Evolutionary conservation across 441 rosid species (phyloP).

Genomic region (Populus hybrid): DNA sequence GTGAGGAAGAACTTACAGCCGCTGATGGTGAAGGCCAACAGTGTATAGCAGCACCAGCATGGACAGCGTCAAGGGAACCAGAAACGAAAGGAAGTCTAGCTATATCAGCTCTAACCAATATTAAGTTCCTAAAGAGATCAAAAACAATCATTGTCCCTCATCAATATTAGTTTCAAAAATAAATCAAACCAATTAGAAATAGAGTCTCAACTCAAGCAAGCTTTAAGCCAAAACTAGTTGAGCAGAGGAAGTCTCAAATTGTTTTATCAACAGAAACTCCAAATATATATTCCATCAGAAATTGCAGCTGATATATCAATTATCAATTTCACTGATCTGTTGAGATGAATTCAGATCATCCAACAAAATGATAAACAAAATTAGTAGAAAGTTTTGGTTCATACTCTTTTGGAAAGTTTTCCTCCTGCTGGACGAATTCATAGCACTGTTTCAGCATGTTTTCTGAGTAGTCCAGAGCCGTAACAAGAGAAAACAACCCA

Average conservation of each 20-base stretch:
- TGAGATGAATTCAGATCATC: background rate
- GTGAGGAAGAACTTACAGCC: slow-evolving; percentile 52
- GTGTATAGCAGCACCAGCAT: slow-evolving; percentile 91
- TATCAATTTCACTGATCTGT: background rate
- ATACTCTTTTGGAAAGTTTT: slow-evolving; percentile 65
- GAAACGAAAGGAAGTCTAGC: slow-evolving; percentile 75
- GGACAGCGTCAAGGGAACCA: slow-evolving; percentile 76
- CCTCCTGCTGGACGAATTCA: slow-evolving; percentile 57
- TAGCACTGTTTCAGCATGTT: slow-evolving; percentile 77
- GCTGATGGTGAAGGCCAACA: slow-evolving; percentile 90
- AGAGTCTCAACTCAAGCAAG: background rate
- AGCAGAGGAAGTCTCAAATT: background rate
- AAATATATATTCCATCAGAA: slow-evolving; percentile 1
- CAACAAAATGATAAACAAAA: background rate
- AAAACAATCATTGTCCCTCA: slow-evolving; percentile 36
- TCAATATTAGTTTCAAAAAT: slow-evolving; percentile 60
- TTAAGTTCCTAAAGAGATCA: slow-evolving; percentile 47
- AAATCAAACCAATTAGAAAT: slow-evolving; percentile 5
- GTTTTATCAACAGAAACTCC: background rate
- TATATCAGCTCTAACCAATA: slow-evolving; percentile 82
- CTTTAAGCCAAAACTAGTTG: background rate
- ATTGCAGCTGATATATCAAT: background rate
- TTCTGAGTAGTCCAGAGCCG: slow-evolving; percentile 91
- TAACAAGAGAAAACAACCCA: slow-evolving; percentile 61
- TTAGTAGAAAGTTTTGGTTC: slow-evolving; percentile 9